Percentiles rank a stretch among this genome's conserved stretches.
Evolutionary conservation across 352 stramenopile species (phyloP).

Genomic region (Globisporangium spiculum): DNA sequence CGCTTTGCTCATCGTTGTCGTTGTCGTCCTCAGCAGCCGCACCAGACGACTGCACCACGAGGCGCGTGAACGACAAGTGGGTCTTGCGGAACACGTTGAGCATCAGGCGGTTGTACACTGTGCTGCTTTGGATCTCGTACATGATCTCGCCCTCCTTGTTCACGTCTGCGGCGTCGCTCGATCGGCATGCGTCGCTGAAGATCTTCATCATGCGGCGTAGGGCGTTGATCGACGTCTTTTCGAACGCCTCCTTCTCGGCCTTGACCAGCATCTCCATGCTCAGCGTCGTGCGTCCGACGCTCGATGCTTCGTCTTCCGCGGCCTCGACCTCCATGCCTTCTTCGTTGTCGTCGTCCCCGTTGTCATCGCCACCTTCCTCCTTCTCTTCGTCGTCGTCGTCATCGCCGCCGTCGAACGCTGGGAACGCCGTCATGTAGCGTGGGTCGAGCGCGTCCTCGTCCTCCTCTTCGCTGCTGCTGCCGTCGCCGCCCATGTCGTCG

Average conservation of each 20-base stretch:
- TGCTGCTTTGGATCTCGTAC: slow-evolving; percentile 92
- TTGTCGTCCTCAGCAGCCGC: slow-evolving; percentile 18
- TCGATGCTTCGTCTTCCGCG: slow-evolving; percentile 26
- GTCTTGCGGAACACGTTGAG: slow-evolving; percentile 90
- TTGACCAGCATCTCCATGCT: slow-evolving; percentile 73
- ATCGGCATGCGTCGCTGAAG: slow-evolving; percentile 93
- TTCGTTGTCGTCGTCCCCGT: slow-evolving; percentile 21
- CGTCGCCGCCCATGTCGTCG: slow-evolving; percentile 43
- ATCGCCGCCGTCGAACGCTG: slow-evolving; percentile 24
- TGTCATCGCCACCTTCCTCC: slow-evolving; percentile 5
- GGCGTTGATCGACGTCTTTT: slow-evolving; percentile 81
- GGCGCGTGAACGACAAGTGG: slow-evolving; percentile 81
- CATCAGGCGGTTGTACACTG: slow-evolving; percentile 96
- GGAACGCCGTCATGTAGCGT: slow-evolving; percentile 63
- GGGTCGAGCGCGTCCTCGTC: slow-evolving; percentile 77
- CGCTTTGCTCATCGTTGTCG: slow-evolving; percentile 26
- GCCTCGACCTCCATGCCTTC: slow-evolving; percentile 10
- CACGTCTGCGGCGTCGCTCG: slow-evolving; percentile 81
- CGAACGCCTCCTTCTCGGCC: slow-evolving; percentile 90
- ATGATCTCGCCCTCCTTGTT: slow-evolving; percentile 72
- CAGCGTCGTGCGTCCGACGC: slow-evolving; percentile 54
- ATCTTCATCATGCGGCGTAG: slow-evolving; percentile 92
- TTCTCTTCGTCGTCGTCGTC: slow-evolving; percentile 17
- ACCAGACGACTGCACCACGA: slow-evolving; percentile 45
- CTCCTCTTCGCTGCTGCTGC: slow-evolving; percentile 80